Evolutionary conservation across 768 basidiomycete genomes (phyloP).

Genomic region (Phylloporus arenicola): DNA sequence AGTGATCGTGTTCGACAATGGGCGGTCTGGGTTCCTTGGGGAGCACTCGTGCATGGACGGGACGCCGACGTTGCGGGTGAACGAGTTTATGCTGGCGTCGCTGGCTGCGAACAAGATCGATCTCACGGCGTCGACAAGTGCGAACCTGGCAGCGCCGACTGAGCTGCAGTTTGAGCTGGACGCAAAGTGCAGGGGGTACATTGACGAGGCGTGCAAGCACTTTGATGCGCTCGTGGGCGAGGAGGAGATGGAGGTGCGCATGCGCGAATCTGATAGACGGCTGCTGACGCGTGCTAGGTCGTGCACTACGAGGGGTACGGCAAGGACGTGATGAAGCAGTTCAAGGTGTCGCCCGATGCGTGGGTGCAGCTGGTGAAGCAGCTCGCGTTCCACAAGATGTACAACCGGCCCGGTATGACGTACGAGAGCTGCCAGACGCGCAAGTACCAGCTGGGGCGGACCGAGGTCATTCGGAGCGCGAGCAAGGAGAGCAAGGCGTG

Average conservation of each 20-base stretch:
- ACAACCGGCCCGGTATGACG: conserved; percentile 65
- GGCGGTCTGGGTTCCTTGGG: conserved; percentile 88
- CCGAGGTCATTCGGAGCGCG: conserved; percentile 89
- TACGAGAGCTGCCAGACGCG: conserved; percentile 96
- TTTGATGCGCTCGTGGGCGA: conserved; percentile 72
- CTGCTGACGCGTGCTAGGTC: conserved; percentile 40
- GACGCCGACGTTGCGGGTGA: conserved; percentile 90
- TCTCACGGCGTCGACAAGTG: conserved; percentile 39
- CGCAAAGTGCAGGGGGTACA: conserved; percentile 42
- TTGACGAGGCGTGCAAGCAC: conserved; percentile 54
- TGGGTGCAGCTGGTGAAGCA: conserved; percentile 96
- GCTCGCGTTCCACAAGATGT: conserved; percentile 89
- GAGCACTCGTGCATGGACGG: conserved; percentile 91
- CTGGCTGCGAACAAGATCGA: conserved; percentile 70
- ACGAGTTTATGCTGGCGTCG: conserved; percentile 85
- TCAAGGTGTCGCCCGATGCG: conserved; percentile 85
- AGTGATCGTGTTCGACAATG: conserved; percentile 95
- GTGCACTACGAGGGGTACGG: conserved; percentile 87
- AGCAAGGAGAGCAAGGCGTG: conserved; percentile 80
- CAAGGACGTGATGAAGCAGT: conserved; percentile 77
- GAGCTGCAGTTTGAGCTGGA: conserved; percentile 74
- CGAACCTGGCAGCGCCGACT: conserved; percentile 47
- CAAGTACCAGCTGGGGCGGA: conserved; percentile 84
- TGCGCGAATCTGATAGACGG: neutral
- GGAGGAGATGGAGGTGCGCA: conserved; percentile 72